A percentile compares a stretch with the other conserved stretches of the same genome.
These are phyloP conservation scores for Pseudocercospora eumusae DNA, from an alignment of 2,329 filamentous ascomycete species.

Conservation along the genomic window DNA sequence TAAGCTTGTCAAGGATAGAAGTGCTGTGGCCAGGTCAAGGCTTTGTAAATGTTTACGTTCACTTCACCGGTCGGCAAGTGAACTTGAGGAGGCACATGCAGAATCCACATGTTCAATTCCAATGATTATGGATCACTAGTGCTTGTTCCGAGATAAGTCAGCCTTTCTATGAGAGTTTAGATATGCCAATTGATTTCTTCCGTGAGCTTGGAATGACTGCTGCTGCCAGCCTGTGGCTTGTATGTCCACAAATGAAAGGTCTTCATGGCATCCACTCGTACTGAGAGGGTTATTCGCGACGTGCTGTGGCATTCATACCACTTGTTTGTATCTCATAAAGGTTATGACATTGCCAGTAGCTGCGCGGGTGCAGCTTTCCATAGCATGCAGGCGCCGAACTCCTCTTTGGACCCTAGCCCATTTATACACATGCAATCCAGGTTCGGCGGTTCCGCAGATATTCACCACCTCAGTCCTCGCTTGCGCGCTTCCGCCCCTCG, in stretches of 20 bases:
- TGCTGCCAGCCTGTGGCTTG: too few relatives aligned
- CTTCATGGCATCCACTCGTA: neutral
- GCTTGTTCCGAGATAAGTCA: too few relatives aligned
- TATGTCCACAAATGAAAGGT: neutral
- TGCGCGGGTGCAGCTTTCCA: neutral
- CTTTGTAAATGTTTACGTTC: neutral
- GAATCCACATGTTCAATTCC: too few relatives aligned
- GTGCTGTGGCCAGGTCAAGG: neutral
- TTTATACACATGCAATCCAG: conserved; percentile 4
- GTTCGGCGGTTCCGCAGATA: too few relatives aligned
- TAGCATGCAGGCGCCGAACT: neutral
- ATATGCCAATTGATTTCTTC: too few relatives aligned
- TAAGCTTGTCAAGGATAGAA: neutral
- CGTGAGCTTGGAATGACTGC: too few relatives aligned
- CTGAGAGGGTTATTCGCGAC: neutral
- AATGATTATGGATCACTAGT: too few relatives aligned
- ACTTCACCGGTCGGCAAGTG: neutral
- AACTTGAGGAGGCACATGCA: neutral
- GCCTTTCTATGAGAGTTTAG: too few relatives aligned
- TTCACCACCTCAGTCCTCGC: too few relatives aligned
- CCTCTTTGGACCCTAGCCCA: neutral
- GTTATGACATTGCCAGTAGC: neutral
- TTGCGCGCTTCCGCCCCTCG: too few relatives aligned
- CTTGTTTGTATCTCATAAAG: neutral
- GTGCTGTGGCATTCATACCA: neutral